phyloP scores from a whole-genome alignment of 2,329 filamentous ascomycete species.

The Cryphonectria japonica region DNA sequence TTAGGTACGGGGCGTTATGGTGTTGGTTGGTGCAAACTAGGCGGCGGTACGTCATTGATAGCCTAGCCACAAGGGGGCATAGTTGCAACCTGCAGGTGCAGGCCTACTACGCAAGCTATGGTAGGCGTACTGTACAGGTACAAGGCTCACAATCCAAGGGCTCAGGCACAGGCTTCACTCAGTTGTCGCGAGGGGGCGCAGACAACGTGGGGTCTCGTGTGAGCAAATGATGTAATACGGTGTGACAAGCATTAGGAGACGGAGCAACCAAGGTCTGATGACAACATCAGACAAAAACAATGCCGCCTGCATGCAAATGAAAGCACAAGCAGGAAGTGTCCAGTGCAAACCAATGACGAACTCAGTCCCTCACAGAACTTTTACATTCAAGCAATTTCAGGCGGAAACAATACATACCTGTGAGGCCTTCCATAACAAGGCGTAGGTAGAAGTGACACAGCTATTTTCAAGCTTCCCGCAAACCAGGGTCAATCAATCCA shows the following conservation, averaged over 20 bases:
- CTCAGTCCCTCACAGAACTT: no score
- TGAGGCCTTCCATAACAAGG: no score
- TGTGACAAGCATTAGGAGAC: neutral
- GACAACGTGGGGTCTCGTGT: neutral
- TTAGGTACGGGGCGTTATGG: neutral
- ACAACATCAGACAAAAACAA: neutral
- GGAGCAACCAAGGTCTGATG: neutral
- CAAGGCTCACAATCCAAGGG: neutral
- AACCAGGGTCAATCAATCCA: neutral
- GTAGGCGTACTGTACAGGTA: no score
- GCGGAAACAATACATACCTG: no score
- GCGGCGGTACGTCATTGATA: conserved; percentile 6
- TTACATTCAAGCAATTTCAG: no score
- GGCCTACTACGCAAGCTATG: neutral
- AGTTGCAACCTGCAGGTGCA: neutral
- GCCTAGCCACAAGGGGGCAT: neutral
- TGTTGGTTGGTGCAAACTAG: neutral
- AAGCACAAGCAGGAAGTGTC: neutral
- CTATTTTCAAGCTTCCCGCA: no score
- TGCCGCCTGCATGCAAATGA: neutral
- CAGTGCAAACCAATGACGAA: no score
- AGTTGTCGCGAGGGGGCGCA: neutral
- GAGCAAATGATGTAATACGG: neutral
- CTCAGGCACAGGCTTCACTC: neutral
- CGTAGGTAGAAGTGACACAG: no score